A percentile compares a stretch with the other conserved stretches of the same genome.
phyloP scores from a whole-genome alignment of 2,329 filamentous ascomycete genomes.

The Metarhizium brunneum region DNA sequence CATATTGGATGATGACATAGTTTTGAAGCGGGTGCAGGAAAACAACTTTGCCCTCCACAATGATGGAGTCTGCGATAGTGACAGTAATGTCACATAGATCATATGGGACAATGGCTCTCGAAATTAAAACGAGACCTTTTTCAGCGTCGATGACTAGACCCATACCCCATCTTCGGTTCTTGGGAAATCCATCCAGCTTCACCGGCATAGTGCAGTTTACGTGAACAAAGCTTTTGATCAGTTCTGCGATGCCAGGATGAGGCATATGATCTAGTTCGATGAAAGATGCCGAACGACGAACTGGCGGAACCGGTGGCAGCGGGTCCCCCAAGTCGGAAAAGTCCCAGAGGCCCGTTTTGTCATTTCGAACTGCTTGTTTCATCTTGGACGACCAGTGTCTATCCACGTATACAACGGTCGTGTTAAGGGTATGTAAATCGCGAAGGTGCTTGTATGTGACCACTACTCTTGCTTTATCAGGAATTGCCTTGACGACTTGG shows the following conservation, averaged over 20 bases:
- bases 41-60: slow-evolving; percentile 86
- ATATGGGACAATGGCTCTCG: slow-evolving; percentile 87
- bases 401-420: slow-evolving; percentile 84
- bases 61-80: slow-evolving; percentile 93
- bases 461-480: slow-evolving; percentile 74
- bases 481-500: slow-evolving; percentile 80
- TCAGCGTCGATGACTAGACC: slow-evolving; percentile 96
- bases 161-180: slow-evolving; percentile 89
- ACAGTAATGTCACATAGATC: slow-evolving; percentile 94
- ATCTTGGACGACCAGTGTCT: slow-evolving; percentile 95
- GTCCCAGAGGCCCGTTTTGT: slow-evolving; percentile 86
- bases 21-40: slow-evolving; percentile 97
- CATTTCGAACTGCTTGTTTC: slow-evolving; percentile 85
- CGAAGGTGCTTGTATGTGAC: slow-evolving; percentile 93
- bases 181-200: slow-evolving; percentile 96
- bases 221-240: slow-evolving; percentile 90
- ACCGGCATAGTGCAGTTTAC: slow-evolving; percentile 89
- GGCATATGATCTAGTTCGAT: slow-evolving; percentile 84
- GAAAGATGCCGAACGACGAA: slow-evolving; percentile 75
- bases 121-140: slow-evolving; percentile 90
- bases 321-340: slow-evolving; percentile 79
- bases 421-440: slow-evolving; percentile 90
- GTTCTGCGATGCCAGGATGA: slow-evolving; percentile 81
- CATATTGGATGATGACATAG: slow-evolving; percentile 92
- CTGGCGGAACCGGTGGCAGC: slow-evolving; percentile 62